phyloP scores from a whole-genome alignment of 1,139 yeast species.

The Protomyces macrosporus region DNA sequence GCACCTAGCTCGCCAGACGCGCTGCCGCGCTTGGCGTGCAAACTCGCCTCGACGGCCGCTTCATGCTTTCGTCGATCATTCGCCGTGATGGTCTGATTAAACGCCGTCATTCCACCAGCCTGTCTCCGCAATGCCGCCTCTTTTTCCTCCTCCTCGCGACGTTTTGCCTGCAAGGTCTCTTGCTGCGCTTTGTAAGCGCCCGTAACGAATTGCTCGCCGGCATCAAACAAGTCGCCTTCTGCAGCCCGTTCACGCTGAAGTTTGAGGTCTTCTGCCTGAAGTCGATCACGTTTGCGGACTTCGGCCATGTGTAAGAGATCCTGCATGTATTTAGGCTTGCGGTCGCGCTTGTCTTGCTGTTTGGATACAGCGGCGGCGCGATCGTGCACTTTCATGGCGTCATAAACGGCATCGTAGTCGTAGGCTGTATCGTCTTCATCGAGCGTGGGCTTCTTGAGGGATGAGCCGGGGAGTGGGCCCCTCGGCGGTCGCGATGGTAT shows the following conservation, averaged over 20 bases:
- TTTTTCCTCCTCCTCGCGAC: constrained; percentile 35
- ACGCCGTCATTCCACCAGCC: constrained; percentile 29
- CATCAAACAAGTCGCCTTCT: constrained; percentile 41
- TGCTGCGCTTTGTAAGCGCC: constrained; percentile 43
- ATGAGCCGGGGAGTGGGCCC: background rate
- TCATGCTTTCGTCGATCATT: constrained; percentile 33
- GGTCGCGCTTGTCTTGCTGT: constrained; percentile 27
- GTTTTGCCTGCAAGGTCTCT: constrained; percentile 36
- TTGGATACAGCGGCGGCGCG: constrained; percentile 13
- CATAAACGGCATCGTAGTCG: constrained; percentile 43
- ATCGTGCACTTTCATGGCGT: constrained; percentile 39
- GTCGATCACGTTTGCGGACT: constrained; percentile 43
- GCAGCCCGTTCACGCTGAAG: constrained; percentile 39
- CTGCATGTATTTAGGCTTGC: constrained; percentile 42
- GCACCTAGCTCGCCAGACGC: background rate
- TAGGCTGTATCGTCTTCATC: constrained; percentile 31
- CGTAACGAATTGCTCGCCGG: constrained; percentile 46
- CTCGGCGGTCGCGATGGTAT: background rate
- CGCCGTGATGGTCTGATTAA: constrained; percentile 35
- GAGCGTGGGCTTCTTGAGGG: background rate
- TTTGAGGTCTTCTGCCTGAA: constrained; percentile 39
- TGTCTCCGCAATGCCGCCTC: constrained; percentile 29
- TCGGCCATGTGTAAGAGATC: constrained; percentile 42
- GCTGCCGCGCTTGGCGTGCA: background rate
- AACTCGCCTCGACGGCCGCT: constrained; percentile 32